Percentiles rank a stretch among this genome's conserved stretches.
These are phyloP conservation scores for Sugiyamaella castrensis DNA, from an alignment of 1,139 yeast genomes.

Conservation along the genomic window DNA sequence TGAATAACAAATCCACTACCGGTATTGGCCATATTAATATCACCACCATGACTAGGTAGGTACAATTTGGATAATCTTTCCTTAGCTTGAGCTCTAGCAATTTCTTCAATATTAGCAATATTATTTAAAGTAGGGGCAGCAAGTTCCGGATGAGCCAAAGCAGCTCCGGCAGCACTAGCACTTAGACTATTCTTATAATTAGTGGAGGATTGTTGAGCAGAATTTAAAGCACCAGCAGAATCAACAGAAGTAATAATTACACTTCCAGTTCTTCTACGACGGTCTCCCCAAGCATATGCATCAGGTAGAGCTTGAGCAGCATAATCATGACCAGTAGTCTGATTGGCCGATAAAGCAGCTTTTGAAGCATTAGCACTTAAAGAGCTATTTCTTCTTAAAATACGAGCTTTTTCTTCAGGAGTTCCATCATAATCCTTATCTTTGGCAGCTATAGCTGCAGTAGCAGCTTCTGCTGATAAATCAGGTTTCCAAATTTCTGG, in stretches of 20 bases:
- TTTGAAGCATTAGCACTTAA: conserved; percentile 25
- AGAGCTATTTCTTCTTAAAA: conserved; percentile 13
- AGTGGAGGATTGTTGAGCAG: background rate
- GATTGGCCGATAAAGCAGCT: conserved; percentile 35
- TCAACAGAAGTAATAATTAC: conserved; percentile 5
- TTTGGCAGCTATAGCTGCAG: conserved; percentile 51
- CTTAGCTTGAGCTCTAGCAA: conserved; percentile 37
- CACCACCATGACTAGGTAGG: conserved; percentile 28
- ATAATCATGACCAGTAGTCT: conserved; percentile 35
- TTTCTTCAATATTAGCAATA: conserved; percentile 31
- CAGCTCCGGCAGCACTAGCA: conserved; percentile 12
- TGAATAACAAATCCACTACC: conserved; percentile 25
- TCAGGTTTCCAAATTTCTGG: conserved; percentile 37
- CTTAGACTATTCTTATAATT: background rate
- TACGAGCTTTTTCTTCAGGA: conserved; percentile 15
- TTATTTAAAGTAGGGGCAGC: conserved; percentile 16
- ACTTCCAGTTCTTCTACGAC: conserved; percentile 9
- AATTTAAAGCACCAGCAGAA: conserved; percentile 9
- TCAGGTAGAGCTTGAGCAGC: conserved; percentile 38
- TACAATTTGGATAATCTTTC: conserved; percentile 33
- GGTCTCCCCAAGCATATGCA: conserved; percentile 37
- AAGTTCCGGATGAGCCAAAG: conserved; percentile 12
- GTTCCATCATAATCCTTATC: conserved; percentile 25
- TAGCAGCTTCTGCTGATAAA: conserved; percentile 39
- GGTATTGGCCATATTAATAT: conserved; percentile 29